Percentiles rank a stretch among this genome's conserved stretches.
Conservation (phyloP, 345 rosid genomes). For the Pseudoturritis turrita region DNA sequence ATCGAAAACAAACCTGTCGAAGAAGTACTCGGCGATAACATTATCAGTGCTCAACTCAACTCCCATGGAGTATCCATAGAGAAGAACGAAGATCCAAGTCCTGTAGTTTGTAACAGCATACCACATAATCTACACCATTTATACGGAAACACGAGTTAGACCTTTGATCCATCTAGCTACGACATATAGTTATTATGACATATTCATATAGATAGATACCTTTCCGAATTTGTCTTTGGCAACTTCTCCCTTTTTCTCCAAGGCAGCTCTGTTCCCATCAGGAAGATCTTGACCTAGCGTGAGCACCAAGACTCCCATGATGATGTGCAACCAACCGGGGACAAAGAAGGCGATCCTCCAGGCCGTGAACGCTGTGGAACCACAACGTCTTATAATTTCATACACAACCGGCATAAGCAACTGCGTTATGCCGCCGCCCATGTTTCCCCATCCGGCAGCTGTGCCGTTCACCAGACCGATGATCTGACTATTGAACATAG, state of each 20-base stretch:
- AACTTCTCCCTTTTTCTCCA: conserved; percentile 62
- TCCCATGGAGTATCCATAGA: conserved; percentile 64
- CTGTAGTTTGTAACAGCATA: conserved; percentile 58
- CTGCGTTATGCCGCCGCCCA: conserved; percentile 83
- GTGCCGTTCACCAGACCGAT: conserved; percentile 77
- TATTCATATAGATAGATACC: conserved; percentile 27
- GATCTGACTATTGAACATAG: conserved; percentile 75
- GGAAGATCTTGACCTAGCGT: conserved; percentile 83
- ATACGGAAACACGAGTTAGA: background rate
- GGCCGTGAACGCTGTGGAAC: conserved; percentile 67
- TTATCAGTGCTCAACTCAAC: conserved; percentile 66
- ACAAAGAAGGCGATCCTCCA: conserved; percentile 80
- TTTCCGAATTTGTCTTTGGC: conserved; percentile 62
- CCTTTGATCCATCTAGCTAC: background rate
- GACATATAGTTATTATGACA: background rate
- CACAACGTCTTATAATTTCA: conserved; percentile 43
- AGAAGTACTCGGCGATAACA: conserved; percentile 68
- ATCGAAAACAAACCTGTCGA: conserved; percentile 39
- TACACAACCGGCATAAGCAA: conserved; percentile 66
- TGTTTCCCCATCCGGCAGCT: conserved; percentile 83
- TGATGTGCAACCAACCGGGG: conserved; percentile 58
- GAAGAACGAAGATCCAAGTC: conserved; percentile 62
- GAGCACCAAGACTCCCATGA: conserved; percentile 63
- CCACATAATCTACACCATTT: conserved; percentile 41
- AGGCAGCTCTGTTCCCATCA: conserved; percentile 53